Base-by-base conservation (phyloP, 2,329 filamentous ascomycete genomes). In the Emergomyces africanus region DNA sequence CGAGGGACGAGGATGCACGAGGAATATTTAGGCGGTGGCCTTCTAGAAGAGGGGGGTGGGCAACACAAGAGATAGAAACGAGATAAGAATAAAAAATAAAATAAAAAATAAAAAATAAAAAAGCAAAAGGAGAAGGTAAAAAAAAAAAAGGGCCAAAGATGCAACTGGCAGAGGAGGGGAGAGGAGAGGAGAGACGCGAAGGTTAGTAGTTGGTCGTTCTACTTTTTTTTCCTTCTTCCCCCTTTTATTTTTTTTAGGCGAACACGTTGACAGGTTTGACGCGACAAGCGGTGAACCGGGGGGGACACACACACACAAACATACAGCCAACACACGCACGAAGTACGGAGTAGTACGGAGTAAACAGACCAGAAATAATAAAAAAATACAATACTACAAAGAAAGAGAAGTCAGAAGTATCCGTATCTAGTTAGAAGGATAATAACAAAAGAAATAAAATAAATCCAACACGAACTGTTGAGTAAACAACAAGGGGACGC, bases 401-500 rank as follows among this genome's bases (percentile, higher is more conserved):
- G 58, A 51, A 57, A 18, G 49, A 57, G 54, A 23, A 54, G 57
- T 37, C 51, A 50, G 14, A 51, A 56, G 56, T 44, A 41, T n/a
- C n/a, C n/a, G n/a, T n/a, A n/a, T n/a, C n/a, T n/a, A n/a, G n/a
- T n/a, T n/a, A n/a, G n/a, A n/a, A n/a, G n/a, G n/a, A n/a, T n/a
- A n/a, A n/a, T n/a, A n/a, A n/a, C n/a, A n/a, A n/a, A n/a, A n/a
- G n/a, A n/a, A n/a, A n/a, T n/a, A n/a, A n/a, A n/a, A n/a, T n/a
- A n/a, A n/a, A n/a, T n/a, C n/a, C n/a, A n/a, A n/a, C n/a, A n/a
- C n/a, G n/a, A n/a, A 30, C 3, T 30, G 30, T 30, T 6, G 30
- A 56, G 63, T 63, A 61, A 64, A 61, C 58, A 64, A 62, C n/a
- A n/a, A n/a, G n/a, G 60, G 30, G 30, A 30, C 30, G 30, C 30